Evolutionary conservation across 2,329 filamentous ascomycete genomes (phyloP).

Genomic region (Fusarium sulawesiense): DNA sequence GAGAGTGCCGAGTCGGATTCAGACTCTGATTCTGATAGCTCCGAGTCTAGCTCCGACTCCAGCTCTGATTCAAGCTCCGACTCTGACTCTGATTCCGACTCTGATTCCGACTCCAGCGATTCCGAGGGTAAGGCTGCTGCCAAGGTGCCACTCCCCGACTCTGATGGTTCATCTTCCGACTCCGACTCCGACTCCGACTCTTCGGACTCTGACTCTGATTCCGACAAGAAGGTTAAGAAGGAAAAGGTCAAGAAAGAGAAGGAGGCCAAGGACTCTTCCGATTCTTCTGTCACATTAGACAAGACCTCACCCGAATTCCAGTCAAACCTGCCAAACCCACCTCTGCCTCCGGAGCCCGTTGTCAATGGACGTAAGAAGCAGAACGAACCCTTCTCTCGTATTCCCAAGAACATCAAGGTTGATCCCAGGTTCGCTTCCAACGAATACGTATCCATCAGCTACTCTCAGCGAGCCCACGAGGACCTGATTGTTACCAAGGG

Average conservation of each 20-base stretch:
- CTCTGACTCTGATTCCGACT: slow-evolving; percentile 56
- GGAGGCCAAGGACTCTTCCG: slow-evolving; percentile 51
- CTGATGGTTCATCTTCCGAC: slow-evolving; percentile 50
- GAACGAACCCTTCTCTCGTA: slow-evolving; percentile 81
- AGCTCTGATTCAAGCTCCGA: slow-evolving; percentile 52
- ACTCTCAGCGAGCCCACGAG: slow-evolving; percentile 87
- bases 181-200: slow-evolving; percentile 48
- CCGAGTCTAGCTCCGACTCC: slow-evolving; percentile 39
- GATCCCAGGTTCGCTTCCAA: slow-evolving; percentile 80
- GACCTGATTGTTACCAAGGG: slow-evolving; percentile 92
- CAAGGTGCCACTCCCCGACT: slow-evolving; percentile 58
- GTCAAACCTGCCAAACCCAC: slow-evolving; percentile 55
- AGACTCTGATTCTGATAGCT: slow-evolving; percentile 44
- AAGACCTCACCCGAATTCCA: slow-evolving; percentile 57
- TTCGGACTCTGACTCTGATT: slow-evolving; percentile 50
- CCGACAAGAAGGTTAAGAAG: slow-evolving; percentile 43
- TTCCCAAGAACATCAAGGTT: slow-evolving; percentile 74
- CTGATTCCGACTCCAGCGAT: slow-evolving; percentile 51
- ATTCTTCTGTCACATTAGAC: slow-evolving; percentile 64
- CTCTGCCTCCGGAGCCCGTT: slow-evolving; percentile 64
- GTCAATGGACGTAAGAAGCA: slow-evolving; percentile 59
- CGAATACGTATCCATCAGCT: slow-evolving; percentile 84
- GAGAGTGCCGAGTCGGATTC: slow-evolving; percentile 53
- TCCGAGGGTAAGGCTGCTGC: slow-evolving; percentile 54
- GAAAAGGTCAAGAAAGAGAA: slow-evolving; percentile 36